Conservation (phyloP, 2,329 filamentous ascomycete species). For the Clonostachys rhizophaga region DNA sequence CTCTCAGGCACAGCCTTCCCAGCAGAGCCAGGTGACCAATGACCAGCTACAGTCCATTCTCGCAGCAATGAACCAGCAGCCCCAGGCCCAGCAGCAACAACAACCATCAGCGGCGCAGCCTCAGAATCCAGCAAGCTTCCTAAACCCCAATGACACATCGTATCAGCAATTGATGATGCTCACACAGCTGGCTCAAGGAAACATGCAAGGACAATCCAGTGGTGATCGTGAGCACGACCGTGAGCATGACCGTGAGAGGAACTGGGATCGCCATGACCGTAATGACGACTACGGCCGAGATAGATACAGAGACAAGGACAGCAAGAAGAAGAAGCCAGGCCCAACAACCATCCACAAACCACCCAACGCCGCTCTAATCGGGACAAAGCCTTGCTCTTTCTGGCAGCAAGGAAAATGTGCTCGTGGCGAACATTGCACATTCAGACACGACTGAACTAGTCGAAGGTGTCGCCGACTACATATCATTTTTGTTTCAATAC, state of each 20-base stretch:
- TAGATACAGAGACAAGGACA: constrained; percentile 27
- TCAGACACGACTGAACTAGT: constrained; percentile 52
- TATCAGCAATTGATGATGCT: constrained; percentile 34
- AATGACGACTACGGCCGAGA: constrained; percentile 19
- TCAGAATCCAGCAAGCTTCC: constrained; percentile 13
- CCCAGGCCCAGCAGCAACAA: constrained; percentile 13
- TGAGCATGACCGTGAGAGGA: constrained; percentile 14
- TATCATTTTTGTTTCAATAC: no score
- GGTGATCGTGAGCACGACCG: constrained; percentile 9
- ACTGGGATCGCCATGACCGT: constrained; percentile 20
- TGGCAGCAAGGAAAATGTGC: constrained; percentile 68
- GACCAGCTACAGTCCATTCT: constrained; percentile 39
- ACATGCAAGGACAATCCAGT: constrained; percentile 14
- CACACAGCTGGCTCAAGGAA: constrained; percentile 24
- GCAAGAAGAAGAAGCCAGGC: constrained; percentile 30
- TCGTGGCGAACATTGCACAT: constrained; percentile 71
- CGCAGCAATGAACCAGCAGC: constrained; percentile 33
- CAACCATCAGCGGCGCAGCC: constrained; percentile 12
- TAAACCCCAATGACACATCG: constrained; percentile 30
- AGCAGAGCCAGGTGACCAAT: constrained; percentile 12
- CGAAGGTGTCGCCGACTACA: background rate
- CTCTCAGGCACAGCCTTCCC: constrained; percentile 11
- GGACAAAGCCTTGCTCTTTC: constrained; percentile 66
- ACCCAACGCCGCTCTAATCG: constrained; percentile 52
- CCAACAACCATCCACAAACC: constrained; percentile 29